phyloP scores from a whole-genome alignment of 1,284 basidiomycete species.

The Megacollybia platyphylla region DNA sequence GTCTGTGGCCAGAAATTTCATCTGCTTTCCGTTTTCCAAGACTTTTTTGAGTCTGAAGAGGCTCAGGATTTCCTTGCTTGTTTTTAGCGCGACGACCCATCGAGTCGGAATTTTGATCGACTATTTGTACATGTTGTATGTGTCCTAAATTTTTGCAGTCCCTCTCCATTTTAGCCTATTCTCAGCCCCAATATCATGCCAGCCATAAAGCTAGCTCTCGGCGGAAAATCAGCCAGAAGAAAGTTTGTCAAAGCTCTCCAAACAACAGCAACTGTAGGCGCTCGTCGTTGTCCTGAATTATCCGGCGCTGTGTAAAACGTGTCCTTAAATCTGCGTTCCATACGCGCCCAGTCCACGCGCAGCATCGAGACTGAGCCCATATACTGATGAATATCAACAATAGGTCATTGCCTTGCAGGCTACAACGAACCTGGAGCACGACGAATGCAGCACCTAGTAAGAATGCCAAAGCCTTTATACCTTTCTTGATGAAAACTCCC shows the following conservation, averaged over 20 bases:
- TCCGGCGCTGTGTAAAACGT: slow-evolving; percentile 53
- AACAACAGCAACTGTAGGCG: slow-evolving; percentile 53
- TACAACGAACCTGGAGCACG: slow-evolving; percentile 60
- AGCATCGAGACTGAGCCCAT: slow-evolving; percentile 59
- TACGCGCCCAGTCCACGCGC: slow-evolving; percentile 67
- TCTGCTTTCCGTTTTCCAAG: slow-evolving; percentile 64
- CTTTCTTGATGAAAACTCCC: slow-evolving; percentile 92
- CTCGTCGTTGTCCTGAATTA: slow-evolving; percentile 29
- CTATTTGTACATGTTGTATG: neutral
- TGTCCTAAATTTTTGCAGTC: neutral
- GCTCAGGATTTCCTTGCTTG: slow-evolving; percentile 74
- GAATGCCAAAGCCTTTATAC: slow-evolving; percentile 75
- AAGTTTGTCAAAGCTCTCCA: slow-evolving; percentile 66
- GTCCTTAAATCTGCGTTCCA: slow-evolving; percentile 57
- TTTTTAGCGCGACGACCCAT: slow-evolving; percentile 89
- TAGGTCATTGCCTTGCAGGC: neutral
- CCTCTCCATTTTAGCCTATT: slow-evolving; percentile 29
- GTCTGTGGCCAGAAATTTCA: slow-evolving; percentile 19
- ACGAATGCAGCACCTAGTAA: slow-evolving; percentile 79
- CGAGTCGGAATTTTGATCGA: slow-evolving; percentile 2
- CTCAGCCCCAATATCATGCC: slow-evolving; percentile 61
- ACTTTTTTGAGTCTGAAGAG: slow-evolving; percentile 36
- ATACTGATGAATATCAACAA: slow-evolving; percentile 37
- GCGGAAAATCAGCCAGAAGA: slow-evolving; percentile 88
- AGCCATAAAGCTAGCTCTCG: slow-evolving; percentile 62